Conservation (phyloP, 2,329 filamentous ascomycete species). For the Pseudogymnoascus sp. region DNA sequence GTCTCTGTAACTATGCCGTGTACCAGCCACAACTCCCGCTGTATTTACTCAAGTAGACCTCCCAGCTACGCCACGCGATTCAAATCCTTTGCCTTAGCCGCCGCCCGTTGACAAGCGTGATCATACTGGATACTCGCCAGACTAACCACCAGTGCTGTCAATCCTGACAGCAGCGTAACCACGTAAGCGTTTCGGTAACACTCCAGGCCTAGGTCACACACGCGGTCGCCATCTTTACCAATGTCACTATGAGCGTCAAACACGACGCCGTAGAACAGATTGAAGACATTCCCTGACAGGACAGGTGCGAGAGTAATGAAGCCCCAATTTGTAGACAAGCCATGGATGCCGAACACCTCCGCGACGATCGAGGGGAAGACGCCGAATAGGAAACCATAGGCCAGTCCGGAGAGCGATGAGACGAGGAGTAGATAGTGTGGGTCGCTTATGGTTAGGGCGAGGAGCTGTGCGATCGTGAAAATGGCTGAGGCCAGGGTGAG, state of each 20-base stretch:
- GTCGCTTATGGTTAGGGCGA: constrained; percentile 65
- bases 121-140: constrained; percentile 53
- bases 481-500: constrained; percentile 68
- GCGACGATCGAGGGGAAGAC: constrained; percentile 85
- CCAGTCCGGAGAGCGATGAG: constrained; percentile 76
- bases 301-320: constrained; percentile 87
- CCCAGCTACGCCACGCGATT: background rate
- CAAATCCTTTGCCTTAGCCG: background rate
- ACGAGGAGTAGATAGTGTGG: constrained; percentile 70
- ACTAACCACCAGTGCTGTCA: constrained; percentile 59
- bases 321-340: constrained; percentile 92
- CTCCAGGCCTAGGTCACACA: constrained; percentile 66
- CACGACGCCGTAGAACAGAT: constrained; percentile 77
- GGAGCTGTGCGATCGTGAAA: constrained; percentile 72
- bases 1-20: background rate
- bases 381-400: constrained; percentile 89
- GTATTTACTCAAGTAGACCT: background rate
- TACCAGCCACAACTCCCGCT: background rate
- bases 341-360: constrained; percentile 83
- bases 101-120: background rate
- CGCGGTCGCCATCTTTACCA: constrained; percentile 58
- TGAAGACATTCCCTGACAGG: constrained; percentile 83
- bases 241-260: constrained; percentile 74
- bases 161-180: constrained; percentile 65
- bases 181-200: constrained; percentile 80